phyloP scores from a whole-genome alignment of 1,284 basidiomycete species.

The Ganoderma lucidum region DNA sequence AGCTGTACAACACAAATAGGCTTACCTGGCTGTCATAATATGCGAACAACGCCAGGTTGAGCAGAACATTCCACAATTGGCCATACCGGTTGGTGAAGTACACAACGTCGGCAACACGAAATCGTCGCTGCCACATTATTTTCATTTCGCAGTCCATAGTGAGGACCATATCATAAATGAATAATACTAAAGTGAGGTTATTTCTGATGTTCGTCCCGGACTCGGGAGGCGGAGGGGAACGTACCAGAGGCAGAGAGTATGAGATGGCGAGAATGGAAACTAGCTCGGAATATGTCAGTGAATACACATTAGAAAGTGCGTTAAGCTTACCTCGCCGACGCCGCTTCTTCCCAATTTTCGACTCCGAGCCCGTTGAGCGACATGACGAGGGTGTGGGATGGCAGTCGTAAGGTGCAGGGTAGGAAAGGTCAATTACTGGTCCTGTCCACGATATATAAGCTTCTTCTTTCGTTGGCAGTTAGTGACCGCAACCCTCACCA shows the following conservation, averaged over 20 bases:
- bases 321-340: not conserved
- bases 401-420: not conserved
- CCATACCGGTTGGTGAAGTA: conserved; percentile 2
- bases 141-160: not conserved
- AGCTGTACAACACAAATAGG: too few species aligned
- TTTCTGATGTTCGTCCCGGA: too few species aligned
- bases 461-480: not conserved
- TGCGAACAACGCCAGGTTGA: not conserved
- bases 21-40: not conserved
- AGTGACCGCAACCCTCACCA: not conserved
- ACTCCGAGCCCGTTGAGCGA: not conserved
- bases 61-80: not conserved
- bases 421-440: too few species aligned
- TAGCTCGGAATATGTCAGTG: not conserved
- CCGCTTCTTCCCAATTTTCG: not conserved
- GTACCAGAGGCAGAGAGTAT: conserved; percentile 4
- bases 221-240: not conserved
- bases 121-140: not conserved
- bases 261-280: not conserved
- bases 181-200: not conserved
- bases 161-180: not conserved
- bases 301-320: not conserved
- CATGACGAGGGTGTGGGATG: not conserved
- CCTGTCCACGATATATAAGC: not conserved
- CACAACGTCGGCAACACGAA: not conserved